Base-by-base conservation (phyloP, 139 green algal species). In the Coelastrella sp. region DNA sequence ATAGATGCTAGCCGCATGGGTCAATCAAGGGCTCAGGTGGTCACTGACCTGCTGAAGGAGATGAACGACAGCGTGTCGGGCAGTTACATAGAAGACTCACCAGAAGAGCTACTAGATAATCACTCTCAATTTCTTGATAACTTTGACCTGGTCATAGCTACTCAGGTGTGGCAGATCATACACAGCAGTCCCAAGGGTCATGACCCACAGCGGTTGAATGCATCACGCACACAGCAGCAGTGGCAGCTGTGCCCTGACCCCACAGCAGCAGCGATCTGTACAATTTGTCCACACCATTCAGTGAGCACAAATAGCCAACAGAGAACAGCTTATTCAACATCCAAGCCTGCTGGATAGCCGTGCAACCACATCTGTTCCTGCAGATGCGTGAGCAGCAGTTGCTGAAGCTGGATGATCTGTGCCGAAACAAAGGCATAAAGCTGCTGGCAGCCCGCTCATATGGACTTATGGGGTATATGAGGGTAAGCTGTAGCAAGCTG, bases 61-160 rank as follows among this genome's bases (percentile, higher is more conserved):
- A 92, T 99, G 56, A 99, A 99, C 76, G 96, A 98, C 54, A 86
- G 68, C 20, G 98, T 99, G 32, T 89, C 75, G 3, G 98, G 97
- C 4, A 95, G 85, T 65, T 99, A 96, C 73, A 94, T 99, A 4
- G 96, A 98, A 71, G 97, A 98, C 79, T 80, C 61, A n/a, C 94
- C 97, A 0, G 94, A 94, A 57, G 86, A 81, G 4, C 90, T 99
- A 22, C 90, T 99, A 3, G 87, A 93, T 3, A 90, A 65, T 61
- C 95, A 97, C 73, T 96, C 98, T 2, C 59, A 85, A 5, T 99
- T 99, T 91, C 98, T 99, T 86, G n/a, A 90, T 0, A 88, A 92
- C 16, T 99, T 98, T 90, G 95, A 89, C 14, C 85, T 99, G 0
- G 96, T 99, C 23, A 96, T 99, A 14, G 98, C 97, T 19, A 98